These are phyloP conservation scores for Hemisphaericaspora xylofermentans DNA, from an alignment of 1,139 yeast species.

Conservation along the genomic window DNA sequence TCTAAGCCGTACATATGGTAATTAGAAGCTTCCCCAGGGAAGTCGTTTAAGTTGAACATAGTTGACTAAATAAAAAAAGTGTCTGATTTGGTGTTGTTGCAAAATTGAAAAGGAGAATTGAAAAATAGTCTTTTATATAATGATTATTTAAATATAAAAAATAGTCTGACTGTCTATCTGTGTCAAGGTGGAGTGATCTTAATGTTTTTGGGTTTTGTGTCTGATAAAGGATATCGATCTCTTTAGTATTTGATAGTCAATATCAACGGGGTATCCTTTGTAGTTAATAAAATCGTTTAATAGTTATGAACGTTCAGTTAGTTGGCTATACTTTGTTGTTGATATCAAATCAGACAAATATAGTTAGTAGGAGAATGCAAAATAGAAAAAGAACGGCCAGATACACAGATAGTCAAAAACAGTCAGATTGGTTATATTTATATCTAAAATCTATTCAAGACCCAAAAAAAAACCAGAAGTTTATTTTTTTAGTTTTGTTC, in stretches of 20 bases:
- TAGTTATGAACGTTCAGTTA: not conserved
- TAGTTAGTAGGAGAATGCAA: not conserved
- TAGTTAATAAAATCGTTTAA: not conserved
- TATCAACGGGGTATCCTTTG: not conserved
- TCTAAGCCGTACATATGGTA: constrained; percentile 5
- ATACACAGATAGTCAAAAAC: not conserved
- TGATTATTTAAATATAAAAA: not conserved
- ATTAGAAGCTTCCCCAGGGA: constrained; percentile 4
- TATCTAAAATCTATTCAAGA: not conserved
- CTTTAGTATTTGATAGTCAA: not conserved
- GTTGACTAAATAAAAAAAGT: not conserved
- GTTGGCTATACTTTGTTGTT: not conserved
- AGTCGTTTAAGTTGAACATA: constrained; percentile 5
- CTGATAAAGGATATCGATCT: not conserved
- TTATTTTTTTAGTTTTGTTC: not conserved
- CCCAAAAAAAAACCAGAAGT: not conserved
- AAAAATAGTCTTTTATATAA: not conserved
- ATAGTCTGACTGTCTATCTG: not conserved
- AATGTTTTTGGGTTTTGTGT: not conserved
- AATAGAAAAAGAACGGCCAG: not conserved
- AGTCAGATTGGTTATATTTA: not conserved
- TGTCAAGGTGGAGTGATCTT: not conserved
- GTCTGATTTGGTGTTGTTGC: not conserved
- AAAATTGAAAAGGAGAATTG: not conserved
- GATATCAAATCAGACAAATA: constrained; percentile 1